A percentile compares a stretch with the other conserved stretches of the same genome.
These are phyloP conservation scores for Nannochloropsis salina DNA, from an alignment of 108 stramenopile species.

Conservation along the genomic window DNA sequence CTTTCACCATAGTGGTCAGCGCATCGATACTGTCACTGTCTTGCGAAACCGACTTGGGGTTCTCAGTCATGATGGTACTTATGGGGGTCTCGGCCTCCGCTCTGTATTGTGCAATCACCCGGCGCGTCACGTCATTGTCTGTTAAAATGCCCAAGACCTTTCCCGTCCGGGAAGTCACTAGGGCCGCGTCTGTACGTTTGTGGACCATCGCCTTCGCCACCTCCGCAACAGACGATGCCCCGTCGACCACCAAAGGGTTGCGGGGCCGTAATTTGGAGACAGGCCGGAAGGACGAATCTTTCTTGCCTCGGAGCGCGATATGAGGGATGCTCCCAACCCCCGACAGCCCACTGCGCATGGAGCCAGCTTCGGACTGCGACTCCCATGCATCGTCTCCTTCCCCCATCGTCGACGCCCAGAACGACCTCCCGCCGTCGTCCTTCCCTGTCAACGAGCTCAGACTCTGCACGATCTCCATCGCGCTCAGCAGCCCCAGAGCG, in stretches of 20 bases:
- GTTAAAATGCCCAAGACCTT: slow-evolving; percentile 69
- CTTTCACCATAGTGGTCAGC: slow-evolving; percentile 79
- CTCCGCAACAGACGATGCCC: slow-evolving; percentile 25
- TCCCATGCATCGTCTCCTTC: neutral
- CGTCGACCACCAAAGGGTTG: neutral
- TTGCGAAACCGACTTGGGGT: slow-evolving; percentile 76
- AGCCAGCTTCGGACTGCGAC: neutral
- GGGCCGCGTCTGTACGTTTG: slow-evolving; percentile 32
- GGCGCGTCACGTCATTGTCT: slow-evolving; percentile 83
- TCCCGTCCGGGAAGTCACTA: slow-evolving; percentile 22
- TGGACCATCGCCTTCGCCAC: slow-evolving; percentile 44
- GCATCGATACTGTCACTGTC: slow-evolving; percentile 58
- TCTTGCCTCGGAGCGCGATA: neutral
- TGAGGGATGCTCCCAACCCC: neutral
- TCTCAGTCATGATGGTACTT: slow-evolving; percentile 74
- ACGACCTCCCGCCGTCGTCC: slow-evolving; percentile 3
- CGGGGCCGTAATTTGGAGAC: neutral
- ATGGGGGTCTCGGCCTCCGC: slow-evolving; percentile 65
- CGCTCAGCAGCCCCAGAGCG: slow-evolving; percentile 64
- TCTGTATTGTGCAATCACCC: slow-evolving; percentile 73
- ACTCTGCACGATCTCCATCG: slow-evolving; percentile 77
- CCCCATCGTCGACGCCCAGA: neutral
- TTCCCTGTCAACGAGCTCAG: slow-evolving; percentile 47
- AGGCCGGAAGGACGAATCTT: neutral
- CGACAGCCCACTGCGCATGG: neutral